phyloP scores from a whole-genome alignment of 2,329 filamentous ascomycete species.

The Pseudomassariella vexata region DNA sequence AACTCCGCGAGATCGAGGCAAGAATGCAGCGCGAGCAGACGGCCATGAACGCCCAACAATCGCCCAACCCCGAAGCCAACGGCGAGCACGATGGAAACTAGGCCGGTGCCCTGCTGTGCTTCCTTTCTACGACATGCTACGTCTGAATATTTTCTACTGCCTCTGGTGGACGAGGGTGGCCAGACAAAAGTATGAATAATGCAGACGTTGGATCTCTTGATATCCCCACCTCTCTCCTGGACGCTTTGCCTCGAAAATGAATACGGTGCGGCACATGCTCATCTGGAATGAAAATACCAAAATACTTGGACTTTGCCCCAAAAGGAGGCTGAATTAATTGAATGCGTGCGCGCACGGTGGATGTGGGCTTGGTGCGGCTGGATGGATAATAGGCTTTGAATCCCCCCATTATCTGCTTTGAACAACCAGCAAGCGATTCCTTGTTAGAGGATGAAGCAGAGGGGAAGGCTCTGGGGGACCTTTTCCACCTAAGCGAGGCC shows the following conservation, averaged over 20 bases:
- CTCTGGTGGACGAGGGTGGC: conserved; percentile 17
- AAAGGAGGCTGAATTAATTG: conserved; percentile 10
- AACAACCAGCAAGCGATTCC: too few relatives aligned
- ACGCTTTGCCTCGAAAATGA: conserved; percentile 18
- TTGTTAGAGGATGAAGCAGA: too few relatives aligned
- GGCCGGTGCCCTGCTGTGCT: too few relatives aligned
- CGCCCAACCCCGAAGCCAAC: conserved; percentile 42
- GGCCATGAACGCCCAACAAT: conserved; percentile 35
- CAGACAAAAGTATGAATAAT: conserved; percentile 18
- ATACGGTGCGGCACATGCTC: conserved; percentile 18
- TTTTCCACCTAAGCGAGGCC: too few relatives aligned
- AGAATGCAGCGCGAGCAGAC: conserved; percentile 87
- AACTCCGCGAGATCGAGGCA: conserved; percentile 97
- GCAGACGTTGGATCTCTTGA: conserved; percentile 25
- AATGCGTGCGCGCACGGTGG: too few relatives aligned
- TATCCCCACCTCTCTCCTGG: conserved; percentile 18
- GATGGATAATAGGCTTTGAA: too few relatives aligned
- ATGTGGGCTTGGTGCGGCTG: too few relatives aligned
- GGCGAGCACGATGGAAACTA: conserved; percentile 49
- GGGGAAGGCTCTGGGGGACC: too few relatives aligned
- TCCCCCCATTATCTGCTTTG: too few relatives aligned
- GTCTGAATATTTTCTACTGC: conserved; percentile 18
- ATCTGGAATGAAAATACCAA: conserved; percentile 15
- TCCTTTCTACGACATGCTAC: conserved; percentile 17
- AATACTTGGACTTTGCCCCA: conserved; percentile 15